These are phyloP conservation scores for Pharnaceum exiguum DNA, from an alignment of 148 eudicot genomes.

Conservation along the genomic window DNA sequence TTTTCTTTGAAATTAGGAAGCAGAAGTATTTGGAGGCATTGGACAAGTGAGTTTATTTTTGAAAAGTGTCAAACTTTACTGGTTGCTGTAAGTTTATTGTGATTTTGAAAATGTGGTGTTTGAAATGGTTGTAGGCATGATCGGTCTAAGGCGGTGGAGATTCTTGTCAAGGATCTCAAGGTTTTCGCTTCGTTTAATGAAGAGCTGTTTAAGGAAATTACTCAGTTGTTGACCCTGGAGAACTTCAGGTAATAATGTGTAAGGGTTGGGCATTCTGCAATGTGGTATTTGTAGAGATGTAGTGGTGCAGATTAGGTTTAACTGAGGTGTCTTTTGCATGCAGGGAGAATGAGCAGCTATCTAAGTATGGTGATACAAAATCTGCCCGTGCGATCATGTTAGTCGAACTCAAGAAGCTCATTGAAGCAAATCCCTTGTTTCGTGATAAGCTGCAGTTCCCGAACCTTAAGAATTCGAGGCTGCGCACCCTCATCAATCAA, in stretches of 20 bases:
- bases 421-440: conserved; percentile 78
- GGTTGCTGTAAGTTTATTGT: background rate
- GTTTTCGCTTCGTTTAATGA: conserved; percentile 61
- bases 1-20: conserved; percentile 74
- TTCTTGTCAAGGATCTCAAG: conserved; percentile 76
- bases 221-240: conserved; percentile 60
- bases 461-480: conserved; percentile 56
- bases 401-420: conserved; percentile 65
- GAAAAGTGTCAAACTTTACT: background rate
- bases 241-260: conserved; percentile 52
- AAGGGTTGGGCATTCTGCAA: background rate
- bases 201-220: conserved; percentile 69
- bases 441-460: conserved; percentile 74
- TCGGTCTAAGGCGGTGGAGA: conserved; percentile 59
- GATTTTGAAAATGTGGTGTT: conserved; percentile 18
- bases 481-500: conserved; percentile 71
- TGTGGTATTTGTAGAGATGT: background rate
- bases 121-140: conserved; percentile 46
- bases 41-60: conserved; percentile 50
- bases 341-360: conserved; percentile 71
- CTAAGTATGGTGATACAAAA: conserved; percentile 67
- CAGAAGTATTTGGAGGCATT: conserved; percentile 79
- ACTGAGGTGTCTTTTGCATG: conserved; percentile 1
- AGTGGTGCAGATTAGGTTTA: background rate
- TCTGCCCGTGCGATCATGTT: conserved; percentile 72